Conservation (phyloP, 1,139 yeast species). For the Kurtzmaniella quercitrusa region DNA sequence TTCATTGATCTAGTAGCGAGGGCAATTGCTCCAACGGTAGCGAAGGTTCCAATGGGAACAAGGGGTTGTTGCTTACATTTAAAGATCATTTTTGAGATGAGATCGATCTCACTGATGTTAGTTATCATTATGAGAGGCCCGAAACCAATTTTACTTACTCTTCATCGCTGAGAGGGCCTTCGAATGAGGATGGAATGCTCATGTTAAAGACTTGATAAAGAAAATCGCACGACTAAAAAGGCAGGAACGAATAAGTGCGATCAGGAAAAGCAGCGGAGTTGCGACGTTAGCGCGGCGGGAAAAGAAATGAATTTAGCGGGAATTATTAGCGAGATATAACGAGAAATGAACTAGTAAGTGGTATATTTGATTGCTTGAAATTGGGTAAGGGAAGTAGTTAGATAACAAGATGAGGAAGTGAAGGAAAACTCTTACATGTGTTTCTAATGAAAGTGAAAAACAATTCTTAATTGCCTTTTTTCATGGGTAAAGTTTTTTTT, state of each 20-base stretch:
- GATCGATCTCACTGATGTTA: constrained; percentile 24
- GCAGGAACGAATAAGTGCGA: not conserved
- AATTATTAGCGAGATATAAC: not conserved
- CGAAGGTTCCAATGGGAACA: constrained; percentile 76
- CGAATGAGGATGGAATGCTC: constrained; percentile 24
- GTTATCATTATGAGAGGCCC: not conserved
- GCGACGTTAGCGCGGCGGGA: not conserved
- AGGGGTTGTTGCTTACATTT: constrained; percentile 69
- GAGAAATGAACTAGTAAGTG: no score
- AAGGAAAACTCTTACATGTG: no score
- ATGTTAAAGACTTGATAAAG: constrained; percentile 12
- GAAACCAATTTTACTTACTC: constrained; percentile 16
- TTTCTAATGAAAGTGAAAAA: no score
- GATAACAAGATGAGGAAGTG: no score
- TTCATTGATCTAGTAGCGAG: constrained; percentile 76
- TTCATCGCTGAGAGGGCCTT: constrained; percentile 15
- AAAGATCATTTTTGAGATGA: constrained; percentile 26
- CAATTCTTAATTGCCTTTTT: no score
- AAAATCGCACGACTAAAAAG: constrained; percentile 1
- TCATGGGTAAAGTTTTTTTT: no score
- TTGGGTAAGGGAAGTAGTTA: no score
- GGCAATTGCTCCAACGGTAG: constrained; percentile 76
- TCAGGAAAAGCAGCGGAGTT: not conserved
- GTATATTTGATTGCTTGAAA: no score
- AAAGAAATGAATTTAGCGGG: not conserved